A percentile compares a stretch with the other conserved stretches of the same genome.
Evolutionary conservation across 192 early-diverging fungal genomes (phyloP).

Genomic region (Spizellomyces sp.): DNA sequence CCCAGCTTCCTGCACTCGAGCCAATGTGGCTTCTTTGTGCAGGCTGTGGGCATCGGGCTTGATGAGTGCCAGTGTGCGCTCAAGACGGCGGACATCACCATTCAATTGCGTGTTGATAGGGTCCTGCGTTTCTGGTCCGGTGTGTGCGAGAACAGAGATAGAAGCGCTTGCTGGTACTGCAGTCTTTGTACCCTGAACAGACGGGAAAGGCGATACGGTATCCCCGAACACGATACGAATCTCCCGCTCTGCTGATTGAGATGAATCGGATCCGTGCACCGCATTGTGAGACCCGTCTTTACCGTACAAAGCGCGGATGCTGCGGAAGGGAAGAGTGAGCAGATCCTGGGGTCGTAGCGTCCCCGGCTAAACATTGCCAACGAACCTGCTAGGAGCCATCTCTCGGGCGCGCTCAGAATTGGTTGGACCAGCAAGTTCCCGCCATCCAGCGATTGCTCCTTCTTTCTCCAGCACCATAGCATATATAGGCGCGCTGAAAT

Average conservation of each 20-base stretch:
- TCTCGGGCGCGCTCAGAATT: conserved; percentile 56
- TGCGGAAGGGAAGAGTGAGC: conserved; percentile 28
- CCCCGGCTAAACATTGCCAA: background rate
- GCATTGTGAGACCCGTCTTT: conserved; percentile 54
- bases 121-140: conserved; percentile 10
- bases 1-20: conserved; percentile 30
- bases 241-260: conserved; percentile 36
- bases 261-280: conserved; percentile 60
- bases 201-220: conserved; percentile 17
- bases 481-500: conserved; percentile 28
- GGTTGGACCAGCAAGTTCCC: conserved; percentile 57
- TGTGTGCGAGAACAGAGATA: background rate
- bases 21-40: conserved; percentile 33
- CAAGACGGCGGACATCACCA: background rate
- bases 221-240: conserved; percentile 49
- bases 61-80: conserved; percentile 44
- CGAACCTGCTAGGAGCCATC: conserved; percentile 42
- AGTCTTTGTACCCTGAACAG: background rate
- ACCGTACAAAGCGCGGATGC: conserved; percentile 55
- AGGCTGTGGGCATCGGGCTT: conserved; percentile 45
- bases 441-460: conserved; percentile 44
- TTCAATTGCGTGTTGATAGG: no score
- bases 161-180: background rate
- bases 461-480: conserved; percentile 47
- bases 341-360: conserved; percentile 24